Percentiles rank a stretch among this genome's conserved stretches.
Conservation (phyloP, 495 filamentous ascomycete genomes). For the Neurospora tetraspora region DNA sequence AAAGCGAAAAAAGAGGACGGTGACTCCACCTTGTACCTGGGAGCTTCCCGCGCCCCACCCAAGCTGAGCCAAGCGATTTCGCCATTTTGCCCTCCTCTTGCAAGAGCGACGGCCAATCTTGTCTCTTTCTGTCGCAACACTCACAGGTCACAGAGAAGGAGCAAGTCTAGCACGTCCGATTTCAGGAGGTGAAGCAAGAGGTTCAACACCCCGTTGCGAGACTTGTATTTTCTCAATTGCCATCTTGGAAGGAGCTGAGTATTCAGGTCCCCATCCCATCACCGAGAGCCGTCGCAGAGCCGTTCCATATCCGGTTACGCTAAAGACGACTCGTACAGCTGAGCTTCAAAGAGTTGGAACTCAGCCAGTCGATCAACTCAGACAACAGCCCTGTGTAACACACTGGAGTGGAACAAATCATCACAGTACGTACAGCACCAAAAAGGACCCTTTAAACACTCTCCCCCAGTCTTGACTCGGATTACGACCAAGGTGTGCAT, state of each 20-base stretch:
- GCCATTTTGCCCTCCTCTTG: conserved; percentile 22
- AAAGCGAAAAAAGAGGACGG: conserved; percentile 8
- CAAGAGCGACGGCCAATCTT: conserved; percentile 5
- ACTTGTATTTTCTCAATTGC: too few species aligned
- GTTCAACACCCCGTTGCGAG: background rate
- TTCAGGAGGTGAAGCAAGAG: background rate
- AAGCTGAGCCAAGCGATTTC: conserved; percentile 16
- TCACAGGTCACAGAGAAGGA: conserved; percentile 1
- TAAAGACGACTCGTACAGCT: background rate
- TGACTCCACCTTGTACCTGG: background rate
- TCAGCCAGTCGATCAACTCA: background rate
- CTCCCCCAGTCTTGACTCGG: background rate
- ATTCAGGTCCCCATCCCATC: background rate
- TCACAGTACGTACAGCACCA: background rate
- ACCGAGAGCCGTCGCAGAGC: background rate
- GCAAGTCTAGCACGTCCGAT: conserved; percentile 3
- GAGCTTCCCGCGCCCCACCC: conserved; percentile 9
- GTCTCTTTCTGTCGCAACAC: background rate
- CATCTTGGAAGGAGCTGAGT: background rate
- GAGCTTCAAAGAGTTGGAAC: background rate
- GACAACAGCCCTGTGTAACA: background rate
- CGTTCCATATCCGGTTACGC: background rate
- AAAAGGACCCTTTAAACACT: conserved; percentile 1
- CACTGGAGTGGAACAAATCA: background rate
- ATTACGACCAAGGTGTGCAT: conserved; percentile 20